Percentiles rank a stretch among this genome's conserved stretches.
These are phyloP conservation scores for Tylopilus cervinicoccineus DNA, from an alignment of 768 basidiomycete genomes.

Conservation along the genomic window DNA sequence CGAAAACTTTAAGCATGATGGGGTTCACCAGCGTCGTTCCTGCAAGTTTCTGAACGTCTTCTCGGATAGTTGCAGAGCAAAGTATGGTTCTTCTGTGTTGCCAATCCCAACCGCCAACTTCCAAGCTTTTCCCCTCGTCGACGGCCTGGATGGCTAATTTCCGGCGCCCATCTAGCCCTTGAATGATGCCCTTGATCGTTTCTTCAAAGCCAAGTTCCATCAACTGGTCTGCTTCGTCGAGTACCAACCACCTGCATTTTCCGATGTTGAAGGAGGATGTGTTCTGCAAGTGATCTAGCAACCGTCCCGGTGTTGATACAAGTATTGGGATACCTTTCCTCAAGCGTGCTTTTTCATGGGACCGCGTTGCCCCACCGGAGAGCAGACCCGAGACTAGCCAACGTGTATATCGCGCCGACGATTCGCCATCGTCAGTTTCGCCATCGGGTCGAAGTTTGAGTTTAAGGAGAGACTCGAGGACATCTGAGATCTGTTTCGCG, in stretches of 20 bases:
- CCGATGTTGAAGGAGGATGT: conserved; percentile 90
- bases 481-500: conserved; percentile 94
- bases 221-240: conserved; percentile 95
- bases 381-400: conserved; percentile 94
- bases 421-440: conserved; percentile 47
- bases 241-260: conserved; percentile 92
- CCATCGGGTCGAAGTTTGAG: conserved; percentile 64
- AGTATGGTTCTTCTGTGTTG: conserved; percentile 74
- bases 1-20: conserved; percentile 75
- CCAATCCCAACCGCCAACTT: conserved; percentile 88
- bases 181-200: conserved; percentile 85
- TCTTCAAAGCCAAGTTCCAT: conserved; percentile 99
- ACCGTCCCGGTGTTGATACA: conserved; percentile 91
- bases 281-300: conserved; percentile 95
- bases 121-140: conserved; percentile 60
- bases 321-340: conserved; percentile 94
- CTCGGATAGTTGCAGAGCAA: conserved; percentile 95
- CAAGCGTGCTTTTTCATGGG: conserved; percentile 93
- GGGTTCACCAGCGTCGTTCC: conserved; percentile 78
- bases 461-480: conserved; percentile 78
- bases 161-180: conserved; percentile 78
- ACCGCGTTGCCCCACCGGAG: conserved; percentile 88
- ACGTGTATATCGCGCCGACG: conserved; percentile 56
- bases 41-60: conserved; percentile 91
- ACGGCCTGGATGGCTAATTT: conserved; percentile 68